Evolutionary conservation across 2,329 filamentous ascomycete genomes (phyloP).

Genomic region (Ophiostoma piceae): DNA sequence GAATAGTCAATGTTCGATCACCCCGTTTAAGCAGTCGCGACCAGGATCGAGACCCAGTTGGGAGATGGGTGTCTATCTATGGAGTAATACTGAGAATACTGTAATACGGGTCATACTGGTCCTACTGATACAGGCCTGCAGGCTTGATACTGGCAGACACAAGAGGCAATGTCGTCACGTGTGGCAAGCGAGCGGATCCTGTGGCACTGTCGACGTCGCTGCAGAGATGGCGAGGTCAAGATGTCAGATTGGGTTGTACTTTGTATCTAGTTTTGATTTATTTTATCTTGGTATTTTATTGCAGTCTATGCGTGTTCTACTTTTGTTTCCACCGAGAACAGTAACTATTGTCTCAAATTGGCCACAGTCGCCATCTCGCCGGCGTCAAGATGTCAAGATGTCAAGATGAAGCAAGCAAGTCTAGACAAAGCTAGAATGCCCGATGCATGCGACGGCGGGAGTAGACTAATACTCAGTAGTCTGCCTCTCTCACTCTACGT

Average conservation of each 20-base stretch:
- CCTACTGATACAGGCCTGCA: too few species aligned
- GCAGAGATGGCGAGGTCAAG: background rate
- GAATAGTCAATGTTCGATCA: background rate
- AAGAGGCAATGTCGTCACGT: conserved; percentile 21
- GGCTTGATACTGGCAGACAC: background rate
- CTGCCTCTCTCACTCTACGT: background rate
- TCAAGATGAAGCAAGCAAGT: too few species aligned
- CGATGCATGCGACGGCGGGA: background rate
- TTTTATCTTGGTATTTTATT: background rate
- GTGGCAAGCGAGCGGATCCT: conserved; percentile 18
- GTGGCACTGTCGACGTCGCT: conserved; percentile 6
- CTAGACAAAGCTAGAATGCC: background rate
- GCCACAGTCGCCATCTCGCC: background rate
- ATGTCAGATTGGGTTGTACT: background rate
- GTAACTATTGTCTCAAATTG: background rate
- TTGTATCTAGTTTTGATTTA: background rate
- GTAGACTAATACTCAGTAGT: background rate
- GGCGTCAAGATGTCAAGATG: too few species aligned
- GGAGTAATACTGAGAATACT: too few species aligned
- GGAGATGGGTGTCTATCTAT: background rate
- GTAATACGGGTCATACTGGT: too few species aligned
- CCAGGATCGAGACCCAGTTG: background rate
- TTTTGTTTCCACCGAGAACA: background rate
- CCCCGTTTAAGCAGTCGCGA: background rate
- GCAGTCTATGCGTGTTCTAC: background rate